Base-by-base conservation (phyloP, 2,329 filamentous ascomycete genomes). In the Biscogniauxia mediterranea region DNA sequence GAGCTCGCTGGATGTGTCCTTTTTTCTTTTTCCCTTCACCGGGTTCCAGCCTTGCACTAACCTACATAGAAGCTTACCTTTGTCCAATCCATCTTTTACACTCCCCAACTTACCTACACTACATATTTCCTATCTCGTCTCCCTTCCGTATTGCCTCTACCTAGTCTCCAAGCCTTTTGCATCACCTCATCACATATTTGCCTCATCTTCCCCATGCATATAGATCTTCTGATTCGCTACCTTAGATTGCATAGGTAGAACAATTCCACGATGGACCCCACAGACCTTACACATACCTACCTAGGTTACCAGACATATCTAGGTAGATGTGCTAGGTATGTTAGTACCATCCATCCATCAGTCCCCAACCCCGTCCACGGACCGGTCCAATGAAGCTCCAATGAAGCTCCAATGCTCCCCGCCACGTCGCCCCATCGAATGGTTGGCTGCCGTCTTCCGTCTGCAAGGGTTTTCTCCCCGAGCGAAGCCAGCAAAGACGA, bases 401-500 rank as follows among this genome's bases (percentile, higher is more conserved):
- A 67, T 67, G 23, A 63, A 52, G 55, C 32, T 32, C 23, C 46
- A 42, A 46, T 54, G 9, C 38, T 57, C 23, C 50, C 53, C 62
- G 58, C 61, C 59, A 61, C 61, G 61, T 56, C 61, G 65, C 61
- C 65, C 61, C 64, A 61, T 59, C 42, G 42, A 60, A 52, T 66
- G 66, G 66, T 68, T 71, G 65, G 69, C 52, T 69, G 61, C 54
- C 58, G 60, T 67, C 38, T 56, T 56, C 55, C 58, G 57, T 58
- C 58, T 64, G 49, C 49, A 50, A 57, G 56, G 59, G 58, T 54
- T 60, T 26, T 58, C 54, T 46, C 65, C 62, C 67, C 66, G 64
- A 72, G 67, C 68, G 67, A 71, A 72, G 73, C 73, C 73, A 73
- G 69, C 70, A 63, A 71, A 72, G 74, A 65, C 68, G 74, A 70